Percentiles rank a stretch among this genome's conserved stretches.
phyloP scores from a whole-genome alignment of 2,329 filamentous ascomycete species.

The Talaromyces marneffei region DNA sequence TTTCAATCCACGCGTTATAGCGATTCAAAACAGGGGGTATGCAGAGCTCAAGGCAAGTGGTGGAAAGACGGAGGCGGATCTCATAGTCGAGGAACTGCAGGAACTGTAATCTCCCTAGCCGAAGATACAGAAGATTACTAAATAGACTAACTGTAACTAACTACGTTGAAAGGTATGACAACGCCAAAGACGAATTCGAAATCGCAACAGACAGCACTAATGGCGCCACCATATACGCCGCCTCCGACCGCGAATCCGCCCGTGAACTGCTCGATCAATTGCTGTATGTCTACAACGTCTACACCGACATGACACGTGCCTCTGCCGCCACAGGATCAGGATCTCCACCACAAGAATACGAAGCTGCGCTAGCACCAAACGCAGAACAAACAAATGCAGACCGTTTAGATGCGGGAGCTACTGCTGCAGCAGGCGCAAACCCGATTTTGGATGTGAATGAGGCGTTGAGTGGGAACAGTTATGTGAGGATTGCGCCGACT shows the following conservation, averaged over 20 bases:
- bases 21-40: background rate
- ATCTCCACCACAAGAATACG: background rate
- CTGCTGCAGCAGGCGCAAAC: conserved; percentile 1
- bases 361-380: conserved; percentile 3
- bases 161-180: conserved; percentile 33
- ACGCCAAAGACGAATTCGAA: conserved; percentile 46
- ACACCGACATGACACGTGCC: conserved; percentile 21
- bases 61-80: conserved; percentile 27
- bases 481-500: conserved; percentile 23
- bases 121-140: no score
- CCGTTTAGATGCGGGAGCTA: conserved; percentile 7
- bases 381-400: conserved; percentile 7
- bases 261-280: conserved; percentile 42
- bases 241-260: conserved; percentile 41
- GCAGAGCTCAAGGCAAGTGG: conserved; percentile 9
- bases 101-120: conserved; percentile 27
- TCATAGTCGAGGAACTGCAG: conserved; percentile 34
- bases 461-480: background rate
- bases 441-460: background rate
- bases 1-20: background rate
- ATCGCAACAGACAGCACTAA: conserved; percentile 46
- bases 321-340: conserved; percentile 1
- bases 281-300: conserved; percentile 29
- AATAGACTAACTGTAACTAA: background rate
- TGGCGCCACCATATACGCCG: conserved; percentile 41